Conservation (phyloP, 352 stramenopile genomes). For the Phytophthora fragariaefolia region DNA sequence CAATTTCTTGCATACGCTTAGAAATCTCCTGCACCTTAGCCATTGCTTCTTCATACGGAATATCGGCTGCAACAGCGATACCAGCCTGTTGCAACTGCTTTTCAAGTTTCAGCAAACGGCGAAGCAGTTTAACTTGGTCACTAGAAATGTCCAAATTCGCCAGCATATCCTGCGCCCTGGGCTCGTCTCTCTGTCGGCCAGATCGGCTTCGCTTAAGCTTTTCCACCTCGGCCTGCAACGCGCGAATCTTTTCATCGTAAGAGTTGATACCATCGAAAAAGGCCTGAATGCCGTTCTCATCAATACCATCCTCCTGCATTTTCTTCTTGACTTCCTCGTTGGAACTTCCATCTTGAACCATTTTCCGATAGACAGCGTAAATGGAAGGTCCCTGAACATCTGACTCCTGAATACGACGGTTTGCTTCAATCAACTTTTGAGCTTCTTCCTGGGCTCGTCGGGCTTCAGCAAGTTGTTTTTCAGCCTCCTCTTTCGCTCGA, state of each 20-base stretch:
- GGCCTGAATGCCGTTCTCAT: conserved; percentile 70
- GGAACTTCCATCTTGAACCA: conserved; percentile 75
- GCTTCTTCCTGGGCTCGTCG: conserved; percentile 79
- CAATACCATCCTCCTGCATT: conserved; percentile 81
- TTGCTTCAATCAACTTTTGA: conserved; percentile 85
- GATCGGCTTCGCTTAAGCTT: conserved; percentile 79
- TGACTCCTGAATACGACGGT: conserved; percentile 80
- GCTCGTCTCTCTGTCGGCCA: conserved; percentile 55
- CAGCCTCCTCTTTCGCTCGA: conserved; percentile 78
- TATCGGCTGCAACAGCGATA: conserved; percentile 92
- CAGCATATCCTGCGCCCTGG: conserved; percentile 66
- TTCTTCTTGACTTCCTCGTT: conserved; percentile 76
- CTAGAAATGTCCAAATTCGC: conserved; percentile 73
- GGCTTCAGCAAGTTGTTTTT: conserved; percentile 81
- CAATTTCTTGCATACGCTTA: conserved; percentile 93
- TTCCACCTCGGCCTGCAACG: conserved; percentile 83
- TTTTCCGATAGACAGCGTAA: conserved; percentile 67
- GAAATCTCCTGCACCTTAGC: conserved; percentile 91
- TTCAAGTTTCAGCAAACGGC: conserved; percentile 83
- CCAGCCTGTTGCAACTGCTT: conserved; percentile 85
- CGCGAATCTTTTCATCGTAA: conserved; percentile 84
- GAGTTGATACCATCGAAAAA: conserved; percentile 89
- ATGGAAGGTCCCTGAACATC: conserved; percentile 55
- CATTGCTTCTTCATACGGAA: conserved; percentile 93
- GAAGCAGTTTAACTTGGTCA: conserved; percentile 82